A percentile compares a stretch with the other conserved stretches of the same genome.
phyloP scores from a whole-genome alignment of 768 basidiomycete species.

The Saitozyma podzolica region DNA sequence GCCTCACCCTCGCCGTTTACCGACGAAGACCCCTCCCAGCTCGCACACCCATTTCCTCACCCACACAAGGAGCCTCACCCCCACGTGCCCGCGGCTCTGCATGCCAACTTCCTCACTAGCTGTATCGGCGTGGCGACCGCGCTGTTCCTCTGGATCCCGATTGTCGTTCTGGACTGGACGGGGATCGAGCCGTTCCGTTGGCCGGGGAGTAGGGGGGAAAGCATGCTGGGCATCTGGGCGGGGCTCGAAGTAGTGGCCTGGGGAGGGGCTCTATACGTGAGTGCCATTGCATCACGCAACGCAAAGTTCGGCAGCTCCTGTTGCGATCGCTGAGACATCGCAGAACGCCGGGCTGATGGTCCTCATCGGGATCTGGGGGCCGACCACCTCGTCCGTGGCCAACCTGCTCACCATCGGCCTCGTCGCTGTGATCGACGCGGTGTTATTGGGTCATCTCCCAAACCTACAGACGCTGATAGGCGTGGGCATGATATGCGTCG shows the following conservation, averaged over 20 bases:
- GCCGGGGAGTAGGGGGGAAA: constrained; percentile 55
- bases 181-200: constrained; percentile 67
- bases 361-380: constrained; percentile 81
- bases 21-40: not conserved
- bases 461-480: constrained; percentile 75
- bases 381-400: constrained; percentile 82
- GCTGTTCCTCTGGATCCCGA: constrained; percentile 72
- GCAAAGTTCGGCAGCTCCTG: not conserved
- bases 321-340: not conserved
- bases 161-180: constrained; percentile 70
- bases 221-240: constrained; percentile 51
- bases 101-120: constrained; percentile 78
- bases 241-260: constrained; percentile 69
- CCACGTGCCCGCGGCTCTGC: constrained; percentile 68
- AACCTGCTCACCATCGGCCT: constrained; percentile 93
- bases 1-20: not conserved
- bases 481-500: constrained; percentile 73
- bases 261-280: constrained; percentile 65
- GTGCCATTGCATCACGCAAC: constrained; percentile 5
- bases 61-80: too few relatives aligned
- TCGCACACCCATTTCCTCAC: not conserved
- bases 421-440: constrained; percentile 73
- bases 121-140: constrained; percentile 76
- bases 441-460: constrained; percentile 67
- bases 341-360: constrained; percentile 82